A percentile compares a stretch with the other conserved stretches of the same genome.
Conservation (phyloP, 352 stramenopile genomes). For the Pythium pectinolyticum region DNA sequence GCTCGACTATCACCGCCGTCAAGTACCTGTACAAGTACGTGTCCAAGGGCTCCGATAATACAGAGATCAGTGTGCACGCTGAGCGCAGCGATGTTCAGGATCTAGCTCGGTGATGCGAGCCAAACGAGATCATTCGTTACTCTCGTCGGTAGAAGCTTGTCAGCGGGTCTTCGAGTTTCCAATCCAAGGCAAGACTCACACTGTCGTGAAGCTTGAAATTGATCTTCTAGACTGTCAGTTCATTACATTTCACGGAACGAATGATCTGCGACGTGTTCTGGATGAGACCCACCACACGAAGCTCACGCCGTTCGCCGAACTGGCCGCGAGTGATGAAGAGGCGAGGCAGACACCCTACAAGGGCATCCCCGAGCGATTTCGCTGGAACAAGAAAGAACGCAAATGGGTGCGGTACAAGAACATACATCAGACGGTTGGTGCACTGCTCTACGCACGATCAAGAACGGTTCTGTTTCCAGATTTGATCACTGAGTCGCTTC, state of each 20-base stretch:
- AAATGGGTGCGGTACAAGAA: too few species aligned
- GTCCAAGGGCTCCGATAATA: conserved; percentile 39
- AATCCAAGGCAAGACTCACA: neutral
- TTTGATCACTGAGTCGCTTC: too few species aligned
- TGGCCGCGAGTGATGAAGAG: neutral
- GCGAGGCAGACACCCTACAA: too few species aligned
- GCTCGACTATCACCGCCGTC: conserved; percentile 27
- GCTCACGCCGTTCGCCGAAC: neutral
- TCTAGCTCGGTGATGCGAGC: too few species aligned
- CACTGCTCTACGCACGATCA: too few species aligned
- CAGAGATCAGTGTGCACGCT: too few species aligned
- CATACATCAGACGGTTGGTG: too few species aligned
- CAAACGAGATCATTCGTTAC: too few species aligned
- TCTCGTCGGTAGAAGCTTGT: conserved; percentile 17
- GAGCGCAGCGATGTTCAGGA: conserved; percentile 23
- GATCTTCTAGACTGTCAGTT: neutral
- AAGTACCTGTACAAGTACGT: conserved; percentile 70
- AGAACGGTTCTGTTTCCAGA: too few species aligned
- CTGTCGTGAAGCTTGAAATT: neutral
- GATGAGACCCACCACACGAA: neutral
- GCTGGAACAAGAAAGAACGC: too few species aligned
- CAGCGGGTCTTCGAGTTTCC: neutral
- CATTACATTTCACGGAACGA: neutral
- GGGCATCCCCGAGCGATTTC: too few species aligned
- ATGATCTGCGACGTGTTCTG: neutral